Conservation (phyloP, 108 stramenopile species). For the Pelagomonas calceolata region DNA sequence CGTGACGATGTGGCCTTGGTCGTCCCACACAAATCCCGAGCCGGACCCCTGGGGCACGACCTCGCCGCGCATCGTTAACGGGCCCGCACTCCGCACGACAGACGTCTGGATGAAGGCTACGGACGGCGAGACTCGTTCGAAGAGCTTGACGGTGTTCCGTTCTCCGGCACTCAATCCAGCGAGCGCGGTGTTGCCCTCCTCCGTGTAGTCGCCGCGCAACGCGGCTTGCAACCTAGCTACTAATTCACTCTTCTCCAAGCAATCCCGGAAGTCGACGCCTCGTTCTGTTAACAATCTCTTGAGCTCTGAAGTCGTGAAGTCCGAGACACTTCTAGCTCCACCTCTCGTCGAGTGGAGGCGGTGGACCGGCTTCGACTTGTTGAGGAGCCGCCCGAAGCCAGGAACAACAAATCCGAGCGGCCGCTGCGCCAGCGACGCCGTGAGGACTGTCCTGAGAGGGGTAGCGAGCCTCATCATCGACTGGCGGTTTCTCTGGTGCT, state of each 20-base stretch:
- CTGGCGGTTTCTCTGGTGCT: too few relatives aligned
- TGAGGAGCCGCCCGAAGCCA: too few relatives aligned
- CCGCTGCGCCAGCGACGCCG: too few relatives aligned
- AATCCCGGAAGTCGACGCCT: constrained; percentile 61
- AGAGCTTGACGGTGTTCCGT: constrained; percentile 36
- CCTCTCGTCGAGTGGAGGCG: too few relatives aligned
- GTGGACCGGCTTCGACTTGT: too few relatives aligned
- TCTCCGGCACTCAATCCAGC: constrained; percentile 24
- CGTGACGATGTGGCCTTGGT: constrained; percentile 67
- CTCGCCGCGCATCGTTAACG: constrained; percentile 9
- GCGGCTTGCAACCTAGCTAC: constrained; percentile 37
- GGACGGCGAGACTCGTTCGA: constrained; percentile 43
- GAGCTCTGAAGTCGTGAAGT: constrained; percentile 30
- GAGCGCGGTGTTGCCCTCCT: neutral
- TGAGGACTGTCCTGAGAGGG: too few relatives aligned
- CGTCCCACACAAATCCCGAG: constrained; percentile 42
- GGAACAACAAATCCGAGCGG: too few relatives aligned
- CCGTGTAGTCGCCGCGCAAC: neutral
- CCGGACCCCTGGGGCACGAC: constrained; percentile 8
- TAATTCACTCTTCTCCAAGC: constrained; percentile 55
- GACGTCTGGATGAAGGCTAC: constrained; percentile 54
- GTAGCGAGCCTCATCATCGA: too few relatives aligned
- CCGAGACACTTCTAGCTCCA: neutral
- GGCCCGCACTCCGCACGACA: neutral
- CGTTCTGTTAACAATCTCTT: constrained; percentile 54